A percentile compares a stretch with the other conserved stretches of the same genome.
phyloP scores from a whole-genome alignment of 2,329 filamentous ascomycete genomes.

The Tolypocladium tropicale region DNA sequence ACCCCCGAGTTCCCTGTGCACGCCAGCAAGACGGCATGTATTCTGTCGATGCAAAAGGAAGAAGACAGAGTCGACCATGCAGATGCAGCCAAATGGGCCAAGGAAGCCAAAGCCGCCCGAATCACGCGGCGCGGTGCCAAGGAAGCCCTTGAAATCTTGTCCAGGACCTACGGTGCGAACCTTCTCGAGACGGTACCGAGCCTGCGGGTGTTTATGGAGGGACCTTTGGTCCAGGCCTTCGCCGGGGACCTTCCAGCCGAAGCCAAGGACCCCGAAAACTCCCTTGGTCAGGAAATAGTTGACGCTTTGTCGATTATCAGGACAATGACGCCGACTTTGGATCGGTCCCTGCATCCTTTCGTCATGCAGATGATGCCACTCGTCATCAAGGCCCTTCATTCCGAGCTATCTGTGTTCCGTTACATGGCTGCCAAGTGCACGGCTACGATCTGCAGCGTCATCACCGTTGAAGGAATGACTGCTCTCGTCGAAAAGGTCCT shows the following conservation, averaged over 20 bases:
- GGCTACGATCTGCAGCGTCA: conserved; percentile 93
- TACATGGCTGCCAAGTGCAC: conserved; percentile 97
- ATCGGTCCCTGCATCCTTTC: conserved; percentile 65
- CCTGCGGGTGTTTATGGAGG: conserved; percentile 69
- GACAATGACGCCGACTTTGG: conserved; percentile 83
- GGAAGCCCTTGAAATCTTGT: conserved; percentile 82
- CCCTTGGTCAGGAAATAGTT: conserved; percentile 82
- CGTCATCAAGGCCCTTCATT: conserved; percentile 80
- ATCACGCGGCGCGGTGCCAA: conserved; percentile 90
- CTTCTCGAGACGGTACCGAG: conserved; percentile 80
- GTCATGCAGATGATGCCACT: conserved; percentile 75
- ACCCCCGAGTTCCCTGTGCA: conserved; percentile 91
- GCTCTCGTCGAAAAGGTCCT: conserved; percentile 88
- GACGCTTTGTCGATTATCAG: conserved; percentile 89
- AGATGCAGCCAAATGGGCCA: conserved; percentile 82
- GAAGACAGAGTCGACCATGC: conserved; percentile 90
- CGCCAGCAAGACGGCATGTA: conserved; percentile 63
- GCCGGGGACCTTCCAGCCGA: conserved; percentile 59
- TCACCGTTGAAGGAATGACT: conserved; percentile 91
- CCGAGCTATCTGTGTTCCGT: conserved; percentile 79
- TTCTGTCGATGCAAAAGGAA: conserved; percentile 92
- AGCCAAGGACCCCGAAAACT: conserved; percentile 61
- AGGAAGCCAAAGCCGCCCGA: conserved; percentile 77
- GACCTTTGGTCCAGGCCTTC: conserved; percentile 67
- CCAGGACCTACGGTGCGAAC: conserved; percentile 64